Evolutionary conservation across 2,329 filamentous ascomycete genomes (phyloP), one percentile per base, ranked within the genome.

Genomic region (Trichoderma polysporum): DNA sequence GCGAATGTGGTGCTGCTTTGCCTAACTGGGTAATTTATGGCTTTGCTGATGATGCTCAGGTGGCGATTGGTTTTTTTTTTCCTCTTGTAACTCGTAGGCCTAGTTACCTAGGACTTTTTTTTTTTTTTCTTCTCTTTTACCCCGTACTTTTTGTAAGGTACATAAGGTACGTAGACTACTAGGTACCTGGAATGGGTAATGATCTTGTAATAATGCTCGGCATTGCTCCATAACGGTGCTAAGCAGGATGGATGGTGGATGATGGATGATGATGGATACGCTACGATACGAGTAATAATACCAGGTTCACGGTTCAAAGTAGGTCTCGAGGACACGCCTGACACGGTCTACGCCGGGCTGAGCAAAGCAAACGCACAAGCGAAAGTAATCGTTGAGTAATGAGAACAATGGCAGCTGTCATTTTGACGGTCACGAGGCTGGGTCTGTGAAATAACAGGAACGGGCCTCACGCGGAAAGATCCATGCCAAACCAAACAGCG

Each of bases 361-460:
- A 19, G 25, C 15, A n/a, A 10, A 45, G 19, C 35, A 37, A 57
- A 39, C 2, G n/a, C n/a, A 9, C 37, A 31, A n/a, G 47, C 29
- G 53, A 17, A 17, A 12, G 37, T 53, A 41, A 39, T 61, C 45
- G 45, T 61, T 52, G 47, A 33, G 59, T 62, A 62, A 62, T 62
- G n/a, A 2, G 9, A 39, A 45, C 19, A 15, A 29, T 3, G 22
- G 45, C 22, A 29, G 29, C 22, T 47, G 41, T 12, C 19, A 45
- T 64, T 56, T 31, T 47, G 3, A 25, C n/a, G 50, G 60, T 64
- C 60, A 64, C 50, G 60, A 33, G 60, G 60, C 60, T 56, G 35
- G 27, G 27, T 12, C 47, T 22, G 25, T 54, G 35, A 64, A 64
- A 64, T 64, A 45, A 53, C 60, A 64, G 60, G 37, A 33, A 56